Conservation (phyloP, 306 rosid genomes). For the Spatholobus suberectus region DNA sequence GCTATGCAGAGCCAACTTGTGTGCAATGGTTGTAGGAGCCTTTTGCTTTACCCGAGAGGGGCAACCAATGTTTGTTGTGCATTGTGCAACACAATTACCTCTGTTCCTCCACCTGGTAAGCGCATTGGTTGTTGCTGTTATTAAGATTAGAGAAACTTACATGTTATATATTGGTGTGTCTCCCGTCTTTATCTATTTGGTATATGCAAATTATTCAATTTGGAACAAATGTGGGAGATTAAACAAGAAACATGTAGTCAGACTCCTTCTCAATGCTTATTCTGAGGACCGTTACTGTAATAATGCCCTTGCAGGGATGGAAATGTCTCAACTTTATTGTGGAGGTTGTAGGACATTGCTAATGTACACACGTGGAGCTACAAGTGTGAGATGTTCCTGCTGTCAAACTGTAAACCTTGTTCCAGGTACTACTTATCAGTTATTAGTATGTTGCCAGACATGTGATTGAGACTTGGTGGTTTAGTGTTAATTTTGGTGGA, state of each 20-base stretch:
- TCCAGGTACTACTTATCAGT: slow-evolving; percentile 63
- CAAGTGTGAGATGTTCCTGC: slow-evolving; percentile 97
- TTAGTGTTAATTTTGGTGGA: slow-evolving; percentile 24
- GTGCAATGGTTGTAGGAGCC: slow-evolving; percentile 92
- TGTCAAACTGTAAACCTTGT: slow-evolving; percentile 91
- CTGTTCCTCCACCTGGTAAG: slow-evolving; percentile 91
- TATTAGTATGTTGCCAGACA: slow-evolving; percentile 4
- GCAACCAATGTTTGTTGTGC: slow-evolving; percentile 97
- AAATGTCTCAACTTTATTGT: slow-evolving; percentile 93
- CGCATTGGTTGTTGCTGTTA: neutral
- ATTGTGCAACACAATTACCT: slow-evolving; percentile 78
- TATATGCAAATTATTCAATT: slow-evolving; percentile 10
- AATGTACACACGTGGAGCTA: slow-evolving; percentile 88
- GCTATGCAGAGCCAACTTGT: slow-evolving; percentile 98
- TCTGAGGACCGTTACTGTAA: slow-evolving; percentile 22
- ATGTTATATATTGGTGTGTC: neutral
- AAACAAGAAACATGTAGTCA: slow-evolving; percentile 17
- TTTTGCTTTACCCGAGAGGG: slow-evolving; percentile 93
- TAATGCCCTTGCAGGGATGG: slow-evolving; percentile 67
- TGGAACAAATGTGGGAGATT: slow-evolving; percentile 5
- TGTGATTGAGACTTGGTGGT: slow-evolving; percentile 24
- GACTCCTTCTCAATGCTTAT: neutral
- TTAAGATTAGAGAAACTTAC: neutral
- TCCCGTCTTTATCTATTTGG: neutral
- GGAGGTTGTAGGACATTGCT: slow-evolving; percentile 97